phyloP scores from a whole-genome alignment of 352 stramenopile species.

The Pythium periplocum region DNA sequence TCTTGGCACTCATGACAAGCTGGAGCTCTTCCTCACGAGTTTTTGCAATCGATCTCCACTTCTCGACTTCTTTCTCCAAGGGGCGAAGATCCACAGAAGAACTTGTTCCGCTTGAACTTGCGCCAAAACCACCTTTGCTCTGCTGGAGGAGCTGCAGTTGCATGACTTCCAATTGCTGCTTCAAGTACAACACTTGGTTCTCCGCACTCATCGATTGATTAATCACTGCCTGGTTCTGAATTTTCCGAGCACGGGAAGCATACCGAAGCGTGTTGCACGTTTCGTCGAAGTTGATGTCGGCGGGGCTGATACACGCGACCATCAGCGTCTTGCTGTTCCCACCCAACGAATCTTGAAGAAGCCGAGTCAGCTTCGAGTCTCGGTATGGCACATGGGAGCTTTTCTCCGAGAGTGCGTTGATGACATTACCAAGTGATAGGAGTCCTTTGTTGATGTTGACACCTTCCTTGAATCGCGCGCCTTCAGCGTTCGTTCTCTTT shows the following conservation, averaged over 20 bases:
- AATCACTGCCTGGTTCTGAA: slow-evolving; percentile 96
- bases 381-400: slow-evolving; percentile 81
- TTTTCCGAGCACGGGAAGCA: slow-evolving; percentile 96
- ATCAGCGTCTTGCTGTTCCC: slow-evolving; percentile 91
- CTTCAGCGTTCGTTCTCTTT: slow-evolving; percentile 84
- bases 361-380: slow-evolving; percentile 88
- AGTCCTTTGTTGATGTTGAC: slow-evolving; percentile 94
- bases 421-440: slow-evolving; percentile 94
- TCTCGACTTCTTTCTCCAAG: slow-evolving; percentile 20
- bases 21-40: slow-evolving; percentile 35
- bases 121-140: background rate
- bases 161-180: slow-evolving; percentile 62
- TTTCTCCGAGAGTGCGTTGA: slow-evolving; percentile 87
- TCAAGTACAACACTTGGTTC: slow-evolving; percentile 56
- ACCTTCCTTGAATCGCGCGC: slow-evolving; percentile 88
- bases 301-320: slow-evolving; percentile 82
- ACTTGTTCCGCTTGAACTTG: background rate
- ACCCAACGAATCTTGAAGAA: slow-evolving; percentile 86
- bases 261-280: slow-evolving; percentile 95
- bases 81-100: slow-evolving; percentile 16
- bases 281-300: slow-evolving; percentile 88
- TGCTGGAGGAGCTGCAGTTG: slow-evolving; percentile 59
- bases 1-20: slow-evolving; percentile 39
- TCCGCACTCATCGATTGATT: slow-evolving; percentile 94
- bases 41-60: slow-evolving; percentile 27